Base-by-base conservation (phyloP, 2,329 filamentous ascomycete species). In the Cercospora zeina region DNA sequence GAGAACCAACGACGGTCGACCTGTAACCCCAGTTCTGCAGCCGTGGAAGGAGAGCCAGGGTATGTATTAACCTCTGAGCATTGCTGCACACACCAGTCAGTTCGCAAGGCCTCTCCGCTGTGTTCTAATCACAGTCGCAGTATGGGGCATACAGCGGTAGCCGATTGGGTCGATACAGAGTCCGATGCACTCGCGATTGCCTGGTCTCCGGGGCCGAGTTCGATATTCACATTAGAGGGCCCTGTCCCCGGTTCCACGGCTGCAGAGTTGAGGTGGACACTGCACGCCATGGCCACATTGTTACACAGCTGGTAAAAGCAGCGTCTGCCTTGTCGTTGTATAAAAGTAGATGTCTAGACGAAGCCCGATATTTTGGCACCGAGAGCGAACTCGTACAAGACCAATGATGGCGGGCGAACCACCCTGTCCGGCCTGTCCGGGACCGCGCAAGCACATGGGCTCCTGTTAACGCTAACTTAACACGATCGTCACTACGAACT, bases 371-470 rank as follows among this genome's bases (percentile, higher is more conserved):
- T 47, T 3, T 27, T 24, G 24, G 42, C 42, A 47, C 42, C 1
- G 21, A 47, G 42, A 47, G 21, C 42, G 19, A 14, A 27, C 19
- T 21, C 42, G 42, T 19, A 47, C 42, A n/a, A 47, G 42, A 27
- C 42, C 42, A 47, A 47, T 47, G 42, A 14, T 47, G 42, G 21
- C 21, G 42, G 21, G 16, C 42, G 42, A n/a, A 47, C 42, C 42
- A 47, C 42, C 42, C 42, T 47, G 42, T 47, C 42, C 42, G 42
- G 11, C 42, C 42, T 47, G 42, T 47, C 42, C 42, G 42, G 11
- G 19, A 47, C 42, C 19, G 21, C 19, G 42, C 42, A 47, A 47
- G 21, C 42, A 47, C 42, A 47, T 47, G 42, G 42, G 21, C 19
- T 19, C 42, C 24, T 19, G 42, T 47, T 27, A 10, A 47, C 19